Base-by-base conservation (phyloP, 176 grass and related monocot genomes). In the Zoysia pacifica region DNA sequence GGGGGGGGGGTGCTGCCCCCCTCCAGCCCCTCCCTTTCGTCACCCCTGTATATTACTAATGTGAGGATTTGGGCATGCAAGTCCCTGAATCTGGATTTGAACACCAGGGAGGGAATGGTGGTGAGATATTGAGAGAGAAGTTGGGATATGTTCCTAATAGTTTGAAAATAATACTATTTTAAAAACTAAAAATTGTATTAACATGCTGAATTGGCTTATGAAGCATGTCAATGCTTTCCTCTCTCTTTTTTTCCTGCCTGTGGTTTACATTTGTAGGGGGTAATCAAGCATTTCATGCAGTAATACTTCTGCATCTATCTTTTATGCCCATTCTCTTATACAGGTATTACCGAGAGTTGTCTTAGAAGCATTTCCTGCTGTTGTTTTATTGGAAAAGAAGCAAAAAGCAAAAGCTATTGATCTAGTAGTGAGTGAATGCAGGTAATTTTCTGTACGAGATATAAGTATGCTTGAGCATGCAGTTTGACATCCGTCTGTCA, bases 331-430 rank as follows among this genome's bases (percentile, higher is more conserved):
- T 89, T 60, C 20, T 85, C 75, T 88, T 83, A 68, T 74, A 66
- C 58, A 98, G 95, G 86, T 98, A 28, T 79, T 98, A 80, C 95
- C 95, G 10, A 94, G 92, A 87, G 67, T 94, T 85, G 90, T 98
- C 15, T 81, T 98, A 35, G 90, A 98, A 93, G 95, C 92, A 98
- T 91, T 82, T 68, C 95, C 92, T 73, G 62, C 86, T 69, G 84
- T 82, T 71, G 61, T 94, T 46, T 90, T 94, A 72, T 72, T 87
- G 66, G 89, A 93, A 70, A 90, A 94, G 84, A 87, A 91, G 79
- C 76, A 83, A 75, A 89, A 83, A 54, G 69, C 47, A 74, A 98
- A 93, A 38, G 79, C 84, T 69, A 91, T 94, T 75, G 81, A 98
- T 65, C 70, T 98, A 61, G 87, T 98, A 81, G 78, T 98, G 74